Evolutionary conservation across 345 rosid species (phyloP).

Genomic region (Eutrema heterophyllum): DNA sequence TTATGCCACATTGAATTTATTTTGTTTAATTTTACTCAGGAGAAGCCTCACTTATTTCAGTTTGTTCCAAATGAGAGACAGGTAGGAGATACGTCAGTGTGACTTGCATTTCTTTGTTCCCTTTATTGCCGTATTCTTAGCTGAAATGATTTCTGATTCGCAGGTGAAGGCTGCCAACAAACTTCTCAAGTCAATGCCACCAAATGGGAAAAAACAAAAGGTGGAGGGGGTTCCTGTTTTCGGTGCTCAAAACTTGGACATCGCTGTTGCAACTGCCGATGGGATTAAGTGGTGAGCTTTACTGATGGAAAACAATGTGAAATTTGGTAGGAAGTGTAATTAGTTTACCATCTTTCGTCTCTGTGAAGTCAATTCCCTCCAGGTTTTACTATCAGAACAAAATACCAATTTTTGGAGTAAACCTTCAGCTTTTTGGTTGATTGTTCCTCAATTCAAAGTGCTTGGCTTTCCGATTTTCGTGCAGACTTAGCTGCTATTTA

Average conservation of each 20-base stretch:
- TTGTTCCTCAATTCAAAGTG: not conserved
- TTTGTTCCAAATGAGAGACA: slow-evolving; percentile 96
- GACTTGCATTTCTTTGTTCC: not conserved
- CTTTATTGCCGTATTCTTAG: not conserved
- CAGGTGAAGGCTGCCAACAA: slow-evolving; percentile 95
- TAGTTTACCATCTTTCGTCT: not conserved
- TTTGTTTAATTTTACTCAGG: slow-evolving; percentile 43
- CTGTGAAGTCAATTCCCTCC: not conserved
- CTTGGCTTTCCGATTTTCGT: not conserved
- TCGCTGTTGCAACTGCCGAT: slow-evolving; percentile 87
- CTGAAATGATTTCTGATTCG: not conserved
- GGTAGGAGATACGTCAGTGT: slow-evolving; percentile 34
- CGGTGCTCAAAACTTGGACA: slow-evolving; percentile 87
- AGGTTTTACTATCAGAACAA: not conserved
- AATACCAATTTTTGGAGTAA: not conserved
- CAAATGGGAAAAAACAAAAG: slow-evolving; percentile 45
- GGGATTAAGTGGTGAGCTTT: slow-evolving; percentile 82
- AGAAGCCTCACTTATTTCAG: slow-evolving; percentile 84
- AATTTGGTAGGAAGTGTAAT: not conserved
- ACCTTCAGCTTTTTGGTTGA: not conserved
- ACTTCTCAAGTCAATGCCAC: slow-evolving; percentile 63
- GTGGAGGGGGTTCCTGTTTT: slow-evolving; percentile 94
- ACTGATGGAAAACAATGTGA: not conserved
- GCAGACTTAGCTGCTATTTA: not conserved
- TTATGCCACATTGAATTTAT: not conserved